Conservation (phyloP, 2,329 filamentous ascomycete genomes). For the Sarocladium kiliense region DNA sequence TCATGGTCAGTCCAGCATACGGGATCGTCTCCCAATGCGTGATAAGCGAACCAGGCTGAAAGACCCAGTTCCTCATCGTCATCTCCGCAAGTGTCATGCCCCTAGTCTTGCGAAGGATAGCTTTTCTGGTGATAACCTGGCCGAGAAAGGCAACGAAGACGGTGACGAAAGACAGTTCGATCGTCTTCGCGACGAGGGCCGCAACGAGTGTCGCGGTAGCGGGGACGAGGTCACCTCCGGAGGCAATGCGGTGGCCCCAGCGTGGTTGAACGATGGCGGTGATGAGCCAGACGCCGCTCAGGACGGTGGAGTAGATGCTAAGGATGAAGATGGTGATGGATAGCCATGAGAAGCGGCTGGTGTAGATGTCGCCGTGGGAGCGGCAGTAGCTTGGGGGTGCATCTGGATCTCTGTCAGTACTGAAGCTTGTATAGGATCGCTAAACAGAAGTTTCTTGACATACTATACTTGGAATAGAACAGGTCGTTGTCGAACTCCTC, state of each 20-base stretch:
- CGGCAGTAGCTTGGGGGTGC: conserved; percentile 27
- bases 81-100: conserved; percentile 73
- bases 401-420: neutral
- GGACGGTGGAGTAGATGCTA: conserved; percentile 57
- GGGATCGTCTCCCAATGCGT: conserved; percentile 62
- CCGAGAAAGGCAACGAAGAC: conserved; percentile 71
- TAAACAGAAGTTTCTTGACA: too few species aligned
- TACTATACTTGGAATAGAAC: conserved; percentile 8
- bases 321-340: conserved; percentile 39
- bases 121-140: conserved; percentile 66
- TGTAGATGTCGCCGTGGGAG: conserved; percentile 26
- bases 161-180: conserved; percentile 74
- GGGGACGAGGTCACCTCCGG: conserved; percentile 48
- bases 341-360: conserved; percentile 39
- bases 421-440: neutral
- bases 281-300: conserved; percentile 62
- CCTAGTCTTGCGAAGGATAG: conserved; percentile 52
- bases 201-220: conserved; percentile 62
- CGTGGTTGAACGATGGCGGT: conserved; percentile 57
- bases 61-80: conserved; percentile 71
- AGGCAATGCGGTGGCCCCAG: conserved; percentile 54
- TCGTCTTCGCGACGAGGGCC: conserved; percentile 68
- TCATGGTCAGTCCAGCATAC: conserved; percentile 56
- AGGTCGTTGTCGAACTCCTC: conserved; percentile 7
- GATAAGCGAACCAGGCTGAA: conserved; percentile 66